A percentile compares a stretch with the other conserved stretches of the same genome.
phyloP scores from a whole-genome alignment of 2,329 filamentous ascomycete species.

The Cladosporium sp. region DNA sequence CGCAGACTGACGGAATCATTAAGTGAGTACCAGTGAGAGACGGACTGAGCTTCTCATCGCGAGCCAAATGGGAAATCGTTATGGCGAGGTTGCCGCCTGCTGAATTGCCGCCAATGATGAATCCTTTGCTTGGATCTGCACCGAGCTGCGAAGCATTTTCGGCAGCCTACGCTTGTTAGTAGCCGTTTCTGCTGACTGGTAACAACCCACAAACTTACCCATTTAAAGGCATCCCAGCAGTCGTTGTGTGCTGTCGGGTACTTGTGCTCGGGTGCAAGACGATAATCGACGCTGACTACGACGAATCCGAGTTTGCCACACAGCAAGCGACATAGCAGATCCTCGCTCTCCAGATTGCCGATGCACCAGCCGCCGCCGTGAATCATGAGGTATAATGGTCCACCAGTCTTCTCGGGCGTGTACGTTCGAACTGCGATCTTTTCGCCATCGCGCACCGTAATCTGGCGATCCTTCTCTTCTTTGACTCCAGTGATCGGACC shows the following conservation, averaged over 20 bases:
- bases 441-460: constrained; percentile 40
- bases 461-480: constrained; percentile 45
- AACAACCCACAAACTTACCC: constrained; percentile 38
- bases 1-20: constrained; percentile 50
- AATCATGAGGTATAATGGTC: constrained; percentile 42
- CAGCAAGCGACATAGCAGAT: constrained; percentile 45
- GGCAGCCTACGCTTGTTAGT: constrained; percentile 29
- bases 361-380: constrained; percentile 52
- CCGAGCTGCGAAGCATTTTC: constrained; percentile 31
- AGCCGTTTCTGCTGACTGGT: not conserved
- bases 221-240: constrained; percentile 49
- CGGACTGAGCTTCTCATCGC: constrained; percentile 45
- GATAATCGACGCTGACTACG: constrained; percentile 54
- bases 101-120: constrained; percentile 55
- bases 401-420: constrained; percentile 31
- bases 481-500: constrained; percentile 30
- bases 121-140: constrained; percentile 48
- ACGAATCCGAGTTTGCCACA: constrained; percentile 42
- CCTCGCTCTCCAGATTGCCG: constrained; percentile 48
- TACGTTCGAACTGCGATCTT: constrained; percentile 38
- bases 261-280: constrained; percentile 54
- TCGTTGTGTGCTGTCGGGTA: constrained; percentile 55
- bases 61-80: constrained; percentile 48
- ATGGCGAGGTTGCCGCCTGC: constrained; percentile 56
- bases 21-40: constrained; percentile 51